Conservation (phyloP, 1,284 basidiomycete genomes). For the Polyporus tsugae region DNA sequence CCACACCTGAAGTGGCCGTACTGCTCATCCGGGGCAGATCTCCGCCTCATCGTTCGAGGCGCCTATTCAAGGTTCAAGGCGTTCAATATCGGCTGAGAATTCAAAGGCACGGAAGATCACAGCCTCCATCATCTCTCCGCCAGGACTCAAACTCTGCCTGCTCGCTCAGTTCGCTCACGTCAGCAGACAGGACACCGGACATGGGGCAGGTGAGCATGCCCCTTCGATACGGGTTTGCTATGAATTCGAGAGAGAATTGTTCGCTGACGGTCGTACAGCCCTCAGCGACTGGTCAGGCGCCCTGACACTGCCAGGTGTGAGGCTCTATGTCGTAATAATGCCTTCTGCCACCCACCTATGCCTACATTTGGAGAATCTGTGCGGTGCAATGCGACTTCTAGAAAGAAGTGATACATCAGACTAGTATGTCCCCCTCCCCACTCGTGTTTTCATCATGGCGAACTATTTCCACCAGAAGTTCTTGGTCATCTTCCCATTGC, state of each 20-base stretch:
- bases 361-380: slow-evolving; percentile 7
- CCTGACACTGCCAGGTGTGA: slow-evolving; percentile 21
- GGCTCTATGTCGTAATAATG: slow-evolving; percentile 17
- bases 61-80: neutral
- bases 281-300: slow-evolving; percentile 8
- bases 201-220: slow-evolving; percentile 9
- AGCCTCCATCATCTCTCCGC: slow-evolving; percentile 16
- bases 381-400: slow-evolving; percentile 26
- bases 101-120: slow-evolving; percentile 18
- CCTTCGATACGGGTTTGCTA: slow-evolving; percentile 5
- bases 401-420: slow-evolving; percentile 18
- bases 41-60: slow-evolving; percentile 5
- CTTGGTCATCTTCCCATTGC: slow-evolving; percentile 19
- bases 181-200: slow-evolving; percentile 20
- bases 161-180: slow-evolving; percentile 16
- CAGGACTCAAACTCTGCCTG: slow-evolving; percentile 8
- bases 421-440: slow-evolving; percentile 23
- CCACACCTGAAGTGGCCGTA: neutral
- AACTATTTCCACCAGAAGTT: slow-evolving; percentile 29
- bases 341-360: slow-evolving; percentile 3
- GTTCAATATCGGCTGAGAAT: slow-evolving; percentile 15
- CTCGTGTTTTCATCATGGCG: slow-evolving; percentile 35
- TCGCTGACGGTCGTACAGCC: slow-evolving; percentile 20
- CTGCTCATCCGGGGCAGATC: slow-evolving; percentile 2
- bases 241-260: slow-evolving; percentile 17